These are phyloP conservation scores for Aspergillus fructus DNA, from an alignment of 2,329 filamentous ascomycete species.

Conservation along the genomic window DNA sequence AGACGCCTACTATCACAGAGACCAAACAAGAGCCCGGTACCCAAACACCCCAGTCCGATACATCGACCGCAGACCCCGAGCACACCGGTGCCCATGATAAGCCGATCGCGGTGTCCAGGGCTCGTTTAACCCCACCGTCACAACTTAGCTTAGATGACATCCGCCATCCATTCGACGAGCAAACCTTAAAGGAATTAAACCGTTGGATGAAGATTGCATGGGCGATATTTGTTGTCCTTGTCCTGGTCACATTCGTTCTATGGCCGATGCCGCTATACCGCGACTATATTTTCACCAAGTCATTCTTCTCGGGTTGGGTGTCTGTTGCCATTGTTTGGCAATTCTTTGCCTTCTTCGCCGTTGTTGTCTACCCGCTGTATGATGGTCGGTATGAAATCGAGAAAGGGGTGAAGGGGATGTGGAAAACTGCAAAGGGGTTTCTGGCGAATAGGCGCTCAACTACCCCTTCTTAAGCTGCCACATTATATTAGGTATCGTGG, in stretches of 20 bases:
- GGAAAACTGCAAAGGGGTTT: neutral
- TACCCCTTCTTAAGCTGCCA: neutral
- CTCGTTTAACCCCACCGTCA: neutral
- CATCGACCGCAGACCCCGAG: conserved; percentile 4
- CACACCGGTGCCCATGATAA: conserved; percentile 1
- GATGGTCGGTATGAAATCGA: conserved; percentile 47
- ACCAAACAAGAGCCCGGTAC: neutral
- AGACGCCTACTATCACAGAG: neutral
- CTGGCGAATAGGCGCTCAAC: neutral
- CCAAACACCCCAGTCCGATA: neutral
- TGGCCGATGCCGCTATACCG: conserved; percentile 55
- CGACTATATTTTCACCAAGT: conserved; percentile 48
- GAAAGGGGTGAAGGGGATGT: conserved; percentile 25
- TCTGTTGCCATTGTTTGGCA: conserved; percentile 50
- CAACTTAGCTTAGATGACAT: conserved; percentile 39
- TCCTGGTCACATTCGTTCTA: conserved; percentile 47
- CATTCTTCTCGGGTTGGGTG: conserved; percentile 49
- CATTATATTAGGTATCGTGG: neutral
- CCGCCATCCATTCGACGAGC: conserved; percentile 44
- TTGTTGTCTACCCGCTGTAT: conserved; percentile 50
- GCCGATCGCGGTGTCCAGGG: neutral
- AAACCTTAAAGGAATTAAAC: conserved; percentile 34
- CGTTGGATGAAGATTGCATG: conserved; percentile 44
- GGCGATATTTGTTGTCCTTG: conserved; percentile 41
- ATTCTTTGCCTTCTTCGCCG: conserved; percentile 47